Evolutionary conservation across 345 rosid genomes (phyloP).

Genomic region (Odontarrhena argentea): DNA sequence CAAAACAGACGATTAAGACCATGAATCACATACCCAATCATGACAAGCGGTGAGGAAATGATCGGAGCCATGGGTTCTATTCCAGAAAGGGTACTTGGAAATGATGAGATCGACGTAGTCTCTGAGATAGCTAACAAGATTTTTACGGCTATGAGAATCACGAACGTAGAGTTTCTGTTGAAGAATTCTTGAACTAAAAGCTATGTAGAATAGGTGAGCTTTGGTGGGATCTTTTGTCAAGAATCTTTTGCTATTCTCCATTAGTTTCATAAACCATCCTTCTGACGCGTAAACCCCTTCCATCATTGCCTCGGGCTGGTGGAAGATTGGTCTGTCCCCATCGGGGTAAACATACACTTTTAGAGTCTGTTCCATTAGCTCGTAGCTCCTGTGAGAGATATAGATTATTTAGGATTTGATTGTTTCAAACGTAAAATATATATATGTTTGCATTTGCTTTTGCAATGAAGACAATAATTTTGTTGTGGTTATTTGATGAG

Average conservation of each 20-base stretch:
- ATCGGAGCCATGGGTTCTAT: constrained; percentile 75
- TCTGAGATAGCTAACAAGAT: constrained; percentile 56
- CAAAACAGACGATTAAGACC: background rate
- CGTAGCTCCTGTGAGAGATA: constrained; percentile 66
- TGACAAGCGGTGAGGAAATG: constrained; percentile 89
- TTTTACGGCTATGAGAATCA: constrained; percentile 57
- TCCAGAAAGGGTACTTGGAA: constrained; percentile 72
- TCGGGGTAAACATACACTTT: constrained; percentile 75
- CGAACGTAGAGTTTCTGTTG: constrained; percentile 62
- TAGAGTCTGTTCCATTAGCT: constrained; percentile 68
- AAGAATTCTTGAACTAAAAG: constrained; percentile 72
- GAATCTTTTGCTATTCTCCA: constrained; percentile 62
- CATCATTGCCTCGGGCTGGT: constrained; percentile 54
- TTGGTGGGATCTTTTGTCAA: constrained; percentile 59
- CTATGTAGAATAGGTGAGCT: constrained; percentile 79
- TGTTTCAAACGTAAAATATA: background rate
- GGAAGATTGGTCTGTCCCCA: constrained; percentile 71
- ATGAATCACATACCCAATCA: constrained; percentile 65
- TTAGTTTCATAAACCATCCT: constrained; percentile 89
- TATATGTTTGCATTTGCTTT: no score
- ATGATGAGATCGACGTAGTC: constrained; percentile 55
- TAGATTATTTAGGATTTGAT: background rate
- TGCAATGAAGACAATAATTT: no score
- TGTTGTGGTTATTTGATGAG: no score
- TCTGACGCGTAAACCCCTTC: constrained; percentile 80